Percentiles rank a stretch among this genome's conserved stretches.
Conservation (phyloP, 2,329 filamentous ascomycete genomes). For the Scopulariopsis brevicaulis region DNA sequence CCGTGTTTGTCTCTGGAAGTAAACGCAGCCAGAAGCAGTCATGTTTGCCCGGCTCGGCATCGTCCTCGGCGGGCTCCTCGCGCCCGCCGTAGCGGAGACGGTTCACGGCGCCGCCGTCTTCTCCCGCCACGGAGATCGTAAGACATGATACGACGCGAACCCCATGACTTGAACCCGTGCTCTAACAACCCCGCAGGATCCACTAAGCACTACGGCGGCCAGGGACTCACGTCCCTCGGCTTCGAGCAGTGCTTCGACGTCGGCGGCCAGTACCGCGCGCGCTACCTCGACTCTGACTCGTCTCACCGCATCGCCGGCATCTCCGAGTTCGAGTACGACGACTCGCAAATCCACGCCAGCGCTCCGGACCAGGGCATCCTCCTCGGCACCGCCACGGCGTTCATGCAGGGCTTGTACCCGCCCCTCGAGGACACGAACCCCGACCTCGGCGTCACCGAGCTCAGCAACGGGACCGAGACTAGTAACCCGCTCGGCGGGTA, state of each 20-base stretch:
- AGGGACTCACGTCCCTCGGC: constrained; percentile 20
- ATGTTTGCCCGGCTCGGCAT: background rate
- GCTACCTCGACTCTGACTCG: constrained; percentile 13
- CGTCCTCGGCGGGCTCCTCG: background rate
- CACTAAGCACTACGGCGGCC: constrained; percentile 20
- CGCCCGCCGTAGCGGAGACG: constrained; percentile 15
- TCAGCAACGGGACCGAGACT: constrained; percentile 18
- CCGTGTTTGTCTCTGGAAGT: background rate
- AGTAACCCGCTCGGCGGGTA: constrained; percentile 19
- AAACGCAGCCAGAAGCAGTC: background rate
- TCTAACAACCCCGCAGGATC: constrained; percentile 12
- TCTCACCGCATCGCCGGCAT: constrained; percentile 17
- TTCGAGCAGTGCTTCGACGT: constrained; percentile 18
- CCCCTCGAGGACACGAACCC: constrained; percentile 15
- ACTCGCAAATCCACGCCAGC: constrained; percentile 19
- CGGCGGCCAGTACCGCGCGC: constrained; percentile 11
- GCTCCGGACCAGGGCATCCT: constrained; percentile 19
- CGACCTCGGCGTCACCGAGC: constrained; percentile 14
- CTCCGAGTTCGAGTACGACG: constrained; percentile 18
- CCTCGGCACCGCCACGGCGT: constrained; percentile 21
- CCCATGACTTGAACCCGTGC: background rate
- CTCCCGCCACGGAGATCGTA: constrained; percentile 11
- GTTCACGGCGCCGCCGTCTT: constrained; percentile 21
- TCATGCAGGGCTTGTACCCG: constrained; percentile 22
- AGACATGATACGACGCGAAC: background rate